phyloP scores from a whole-genome alignment of 2,329 filamentous ascomycete genomes.

The Drechslera avenae region DNA sequence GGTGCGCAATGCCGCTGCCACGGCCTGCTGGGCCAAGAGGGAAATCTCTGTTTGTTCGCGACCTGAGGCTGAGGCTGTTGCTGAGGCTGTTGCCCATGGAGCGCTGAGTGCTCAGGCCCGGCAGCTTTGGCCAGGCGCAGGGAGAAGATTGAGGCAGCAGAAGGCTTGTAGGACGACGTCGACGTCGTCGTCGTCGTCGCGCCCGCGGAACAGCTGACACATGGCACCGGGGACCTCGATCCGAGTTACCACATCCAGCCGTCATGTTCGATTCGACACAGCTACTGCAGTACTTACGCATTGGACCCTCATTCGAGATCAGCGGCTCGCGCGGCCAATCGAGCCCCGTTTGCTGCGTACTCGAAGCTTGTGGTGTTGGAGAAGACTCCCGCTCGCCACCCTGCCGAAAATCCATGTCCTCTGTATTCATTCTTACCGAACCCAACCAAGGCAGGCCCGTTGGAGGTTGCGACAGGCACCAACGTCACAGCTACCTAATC shows the following conservation, averaged over 20 bases:
- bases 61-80: not conserved
- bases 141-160: too few species aligned
- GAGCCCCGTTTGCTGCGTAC: not conserved
- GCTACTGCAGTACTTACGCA: constrained; percentile 2
- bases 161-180: too few species aligned
- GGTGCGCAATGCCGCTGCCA: constrained; percentile 5
- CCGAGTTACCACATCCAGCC: constrained; percentile 7
- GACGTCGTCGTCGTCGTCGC: too few species aligned
- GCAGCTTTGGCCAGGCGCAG: too few species aligned
- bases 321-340: constrained; percentile 1
- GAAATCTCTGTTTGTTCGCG: constrained; percentile 10
- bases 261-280: not conserved
- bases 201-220: constrained; percentile 1
- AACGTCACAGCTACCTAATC: constrained; percentile 19
- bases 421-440: constrained; percentile 6
- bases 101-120: too few species aligned
- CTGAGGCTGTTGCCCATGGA: not conserved
- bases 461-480: constrained; percentile 12
- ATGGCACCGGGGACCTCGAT: constrained; percentile 12
- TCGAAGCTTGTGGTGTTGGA: not conserved
- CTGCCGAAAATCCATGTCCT: constrained; percentile 6
- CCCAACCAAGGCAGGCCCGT: constrained; percentile 7
- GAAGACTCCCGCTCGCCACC: constrained; percentile 8
- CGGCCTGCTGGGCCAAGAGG: not conserved
- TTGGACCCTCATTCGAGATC: constrained; percentile 2